phyloP scores from a whole-genome alignment of 352 stramenopile genomes.

The Globisporangium lucens region DNA sequence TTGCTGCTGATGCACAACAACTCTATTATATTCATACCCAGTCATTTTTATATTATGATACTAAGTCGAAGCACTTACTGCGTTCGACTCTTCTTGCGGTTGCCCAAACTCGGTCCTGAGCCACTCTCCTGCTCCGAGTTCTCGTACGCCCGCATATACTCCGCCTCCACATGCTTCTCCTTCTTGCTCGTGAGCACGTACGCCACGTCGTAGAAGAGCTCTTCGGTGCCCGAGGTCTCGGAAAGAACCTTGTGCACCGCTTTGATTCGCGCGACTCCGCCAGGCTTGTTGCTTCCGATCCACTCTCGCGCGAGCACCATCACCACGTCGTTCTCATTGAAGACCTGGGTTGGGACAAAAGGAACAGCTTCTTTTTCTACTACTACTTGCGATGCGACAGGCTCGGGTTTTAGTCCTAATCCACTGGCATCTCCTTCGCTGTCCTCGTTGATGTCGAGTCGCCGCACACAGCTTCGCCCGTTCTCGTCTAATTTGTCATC shows the following conservation, averaged over 20 bases:
- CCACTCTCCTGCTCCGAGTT: constrained; percentile 1
- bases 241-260: constrained; percentile 32
- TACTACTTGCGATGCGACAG: constrained; percentile 15
- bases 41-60: not conserved
- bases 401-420: constrained; percentile 18
- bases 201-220: constrained; percentile 58
- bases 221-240: constrained; percentile 13
- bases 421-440: constrained; percentile 27
- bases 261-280: constrained; percentile 59
- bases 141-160: constrained; percentile 46
- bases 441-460: constrained; percentile 46
- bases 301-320: constrained; percentile 52
- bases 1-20: not conserved
- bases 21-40: not conserved
- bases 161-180: constrained; percentile 58
- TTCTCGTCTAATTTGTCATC: constrained; percentile 17
- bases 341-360: constrained; percentile 22
- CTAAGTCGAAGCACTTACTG: not conserved
- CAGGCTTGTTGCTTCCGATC: constrained; percentile 65
- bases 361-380: not conserved
- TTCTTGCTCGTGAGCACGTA: constrained; percentile 54
- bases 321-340: constrained; percentile 52
- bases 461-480: constrained; percentile 28
- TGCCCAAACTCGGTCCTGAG: not conserved
- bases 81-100: constrained; percentile 11